phyloP scores from a whole-genome alignment of 345 rosid genomes.

The Brassica carinata region DNA sequence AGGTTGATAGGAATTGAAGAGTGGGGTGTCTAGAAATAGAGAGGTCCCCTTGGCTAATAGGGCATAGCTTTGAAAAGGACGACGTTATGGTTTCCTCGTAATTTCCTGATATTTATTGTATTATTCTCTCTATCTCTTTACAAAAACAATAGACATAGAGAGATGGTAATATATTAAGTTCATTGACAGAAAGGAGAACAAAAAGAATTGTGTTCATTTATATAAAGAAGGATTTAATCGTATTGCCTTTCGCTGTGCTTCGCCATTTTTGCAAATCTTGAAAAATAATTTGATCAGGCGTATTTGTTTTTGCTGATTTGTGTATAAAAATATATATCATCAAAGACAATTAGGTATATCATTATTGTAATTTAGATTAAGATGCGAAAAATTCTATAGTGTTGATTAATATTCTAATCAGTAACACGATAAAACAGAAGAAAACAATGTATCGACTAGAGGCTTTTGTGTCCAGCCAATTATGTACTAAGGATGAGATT shows the following conservation, averaged over 20 bases:
- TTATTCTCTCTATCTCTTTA: constrained; percentile 11
- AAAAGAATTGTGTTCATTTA: constrained; percentile 4
- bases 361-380: background rate
- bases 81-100: constrained; percentile 35
- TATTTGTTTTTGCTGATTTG: background rate
- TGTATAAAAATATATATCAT: background rate
- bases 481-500: constrained; percentile 35
- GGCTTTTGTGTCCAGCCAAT: constrained; percentile 40
- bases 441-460: constrained; percentile 32
- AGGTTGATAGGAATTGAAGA: constrained; percentile 18
- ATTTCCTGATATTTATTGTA: constrained; percentile 31
- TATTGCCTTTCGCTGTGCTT: constrained; percentile 26
- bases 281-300: background rate
- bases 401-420: constrained; percentile 29
- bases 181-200: constrained; percentile 10
- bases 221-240: constrained; percentile 6
- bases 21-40: constrained; percentile 25
- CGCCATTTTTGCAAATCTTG: constrained; percentile 19
- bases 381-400: background rate
- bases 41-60: constrained; percentile 41
- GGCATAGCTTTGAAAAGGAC: constrained; percentile 44
- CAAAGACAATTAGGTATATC: constrained; percentile 1
- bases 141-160: background rate
- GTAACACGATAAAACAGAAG: constrained; percentile 34
- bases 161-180: constrained; percentile 14